A percentile compares a stretch with the other conserved stretches of the same genome.
phyloP scores from a whole-genome alignment of 2,329 filamentous ascomycete species.

The Neocucurbitaria cava region DNA sequence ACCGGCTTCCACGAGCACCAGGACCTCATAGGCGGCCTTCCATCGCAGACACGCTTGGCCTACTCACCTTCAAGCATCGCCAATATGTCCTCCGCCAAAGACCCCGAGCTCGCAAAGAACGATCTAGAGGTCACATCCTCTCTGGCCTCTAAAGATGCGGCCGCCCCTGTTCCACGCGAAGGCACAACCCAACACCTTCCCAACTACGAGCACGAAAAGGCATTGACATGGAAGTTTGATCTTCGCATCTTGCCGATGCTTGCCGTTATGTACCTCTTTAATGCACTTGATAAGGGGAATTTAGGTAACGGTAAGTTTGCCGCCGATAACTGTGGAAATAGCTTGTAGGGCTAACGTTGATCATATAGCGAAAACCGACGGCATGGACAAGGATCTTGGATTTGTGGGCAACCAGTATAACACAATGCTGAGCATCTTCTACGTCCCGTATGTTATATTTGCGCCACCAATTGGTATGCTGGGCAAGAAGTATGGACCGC shows the following conservation, averaged over 20 bases:
- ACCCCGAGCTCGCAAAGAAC: slow-evolving; percentile 40
- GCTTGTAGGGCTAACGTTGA: no score
- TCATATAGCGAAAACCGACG: slow-evolving; percentile 56
- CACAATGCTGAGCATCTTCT: slow-evolving; percentile 72
- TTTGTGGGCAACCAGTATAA: slow-evolving; percentile 73
- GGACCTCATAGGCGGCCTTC: background rate
- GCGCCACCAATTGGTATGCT: slow-evolving; percentile 71
- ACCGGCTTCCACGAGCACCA: no score
- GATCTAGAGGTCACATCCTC: slow-evolving; percentile 38
- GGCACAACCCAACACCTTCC: slow-evolving; percentile 43
- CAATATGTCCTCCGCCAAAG: slow-evolving; percentile 34
- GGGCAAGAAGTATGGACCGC: slow-evolving; percentile 72
- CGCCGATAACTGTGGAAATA: no score
- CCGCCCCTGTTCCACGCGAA: slow-evolving; percentile 30
- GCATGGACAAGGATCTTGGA: slow-evolving; percentile 60
- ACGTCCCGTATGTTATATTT: slow-evolving; percentile 75
- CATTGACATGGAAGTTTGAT: slow-evolving; percentile 63
- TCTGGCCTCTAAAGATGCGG: slow-evolving; percentile 29
- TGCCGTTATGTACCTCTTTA: slow-evolving; percentile 67
- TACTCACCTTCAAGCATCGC: background rate
- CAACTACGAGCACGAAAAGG: slow-evolving; percentile 45
- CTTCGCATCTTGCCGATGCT: slow-evolving; percentile 63
- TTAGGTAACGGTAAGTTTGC: no score
- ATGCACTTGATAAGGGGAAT: slow-evolving; percentile 47
- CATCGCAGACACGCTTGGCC: background rate